Evolutionary conservation across 2,329 filamentous ascomycete genomes (phyloP), one percentile per base, ranked within the genome.

Genomic region (Ceratocystis alfenasii): DNA sequence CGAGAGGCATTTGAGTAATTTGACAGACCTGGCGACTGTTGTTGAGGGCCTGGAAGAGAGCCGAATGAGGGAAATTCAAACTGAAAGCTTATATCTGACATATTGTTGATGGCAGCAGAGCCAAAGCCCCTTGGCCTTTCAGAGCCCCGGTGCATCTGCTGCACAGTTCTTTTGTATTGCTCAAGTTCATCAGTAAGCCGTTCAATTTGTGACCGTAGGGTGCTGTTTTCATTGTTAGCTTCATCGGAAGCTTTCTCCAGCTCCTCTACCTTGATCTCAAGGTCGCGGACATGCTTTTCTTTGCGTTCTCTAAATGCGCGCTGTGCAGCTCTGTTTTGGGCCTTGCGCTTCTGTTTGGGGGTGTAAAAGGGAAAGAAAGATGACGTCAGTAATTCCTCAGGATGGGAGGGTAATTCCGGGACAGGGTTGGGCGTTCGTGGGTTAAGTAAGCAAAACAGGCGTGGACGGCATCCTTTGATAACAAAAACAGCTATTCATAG

Each of bases 11-110:
- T 33, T 53, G 62, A 55, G 46, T 48, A 53, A 33, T n/a, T 17
- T 25, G 46, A n/a, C 30, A 36, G 25, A 22, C 28, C 57, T 41
- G 46, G 6, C 20, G 64, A 62, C 45, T 66, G 64, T 72, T 63
- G 69, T 68, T 1, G 74, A 6, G 79, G 77, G 4, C 81, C 79
- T 0, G 83, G 81, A 30, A 95, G 81, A 67, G 86, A 82, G 60
- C 94, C 94, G 72, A 99, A 97, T 73, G 89, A 92, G 69, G 94
- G 93, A 70, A 97, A 97, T 70, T 97, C 93, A 71, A 99, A 97
- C 70, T 93, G 87, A 73, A 97, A 97, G 73, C 88, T 91, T 74
- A 88, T 87, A 69, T 88, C 87, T 71, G 81, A 85, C 65, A 87
- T 78, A 70, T 85, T 87, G 74, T 78, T 83, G 69, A 84, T 73